phyloP scores from a whole-genome alignment of 495 filamentous ascomycete species.

The Lasiosphaeris hirsuta region DNA sequence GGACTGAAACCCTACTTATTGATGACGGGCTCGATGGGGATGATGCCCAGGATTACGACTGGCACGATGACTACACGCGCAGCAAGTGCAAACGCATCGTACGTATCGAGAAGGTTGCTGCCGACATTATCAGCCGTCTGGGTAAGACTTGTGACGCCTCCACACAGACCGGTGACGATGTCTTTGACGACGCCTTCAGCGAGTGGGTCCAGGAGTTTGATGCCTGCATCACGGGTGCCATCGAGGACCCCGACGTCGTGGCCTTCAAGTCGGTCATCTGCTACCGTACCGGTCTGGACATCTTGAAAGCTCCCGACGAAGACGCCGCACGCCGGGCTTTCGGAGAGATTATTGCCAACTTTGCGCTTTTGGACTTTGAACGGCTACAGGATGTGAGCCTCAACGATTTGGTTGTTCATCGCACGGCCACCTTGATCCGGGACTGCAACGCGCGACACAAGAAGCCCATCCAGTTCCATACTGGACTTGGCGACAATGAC shows the following conservation, averaged over 20 bases:
- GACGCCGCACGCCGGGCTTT: constrained; percentile 25
- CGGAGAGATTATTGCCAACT: constrained; percentile 27
- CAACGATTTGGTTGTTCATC: constrained; percentile 64
- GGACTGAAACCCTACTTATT: constrained; percentile 72
- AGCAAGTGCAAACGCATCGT: constrained; percentile 71
- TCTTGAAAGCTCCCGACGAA: constrained; percentile 34
- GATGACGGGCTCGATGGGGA: constrained; percentile 70
- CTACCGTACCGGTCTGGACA: constrained; percentile 72
- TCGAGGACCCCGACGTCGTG: constrained; percentile 65
- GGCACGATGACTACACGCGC: constrained; percentile 67
- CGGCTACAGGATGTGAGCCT: constrained; percentile 62
- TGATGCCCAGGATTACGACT: constrained; percentile 58
- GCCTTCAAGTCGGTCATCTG: constrained; percentile 86
- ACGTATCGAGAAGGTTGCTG: constrained; percentile 75
- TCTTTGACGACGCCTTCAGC: constrained; percentile 32
- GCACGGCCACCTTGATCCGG: constrained; percentile 48
- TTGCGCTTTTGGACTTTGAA: constrained; percentile 17
- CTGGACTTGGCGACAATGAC: constrained; percentile 82
- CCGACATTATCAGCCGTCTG: constrained; percentile 54
- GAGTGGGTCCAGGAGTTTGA: constrained; percentile 31
- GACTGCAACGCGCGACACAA: constrained; percentile 34
- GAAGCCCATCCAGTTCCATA: constrained; percentile 86
- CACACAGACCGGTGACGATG: constrained; percentile 13
- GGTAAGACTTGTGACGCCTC: constrained; percentile 24
- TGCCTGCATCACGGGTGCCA: constrained; percentile 45